Evolutionary conservation across 305 asterid species (phyloP).

Genomic region (Solanum aculeatissimum): DNA sequence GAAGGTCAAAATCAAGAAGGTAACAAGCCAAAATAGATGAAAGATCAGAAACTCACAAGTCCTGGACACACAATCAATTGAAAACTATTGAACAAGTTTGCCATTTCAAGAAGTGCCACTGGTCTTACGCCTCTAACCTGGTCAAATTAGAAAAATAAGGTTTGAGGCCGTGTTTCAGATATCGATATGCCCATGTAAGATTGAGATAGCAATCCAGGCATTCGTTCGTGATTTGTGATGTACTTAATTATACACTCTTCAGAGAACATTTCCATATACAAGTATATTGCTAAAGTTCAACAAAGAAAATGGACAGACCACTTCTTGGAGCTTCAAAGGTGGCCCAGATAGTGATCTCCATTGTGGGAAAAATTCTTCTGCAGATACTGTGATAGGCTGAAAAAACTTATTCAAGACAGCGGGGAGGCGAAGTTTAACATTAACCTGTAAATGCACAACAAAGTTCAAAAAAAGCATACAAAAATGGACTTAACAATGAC

Average conservation of each 20-base stretch:
- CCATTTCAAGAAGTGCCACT: conserved; percentile 81
- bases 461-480: neutral
- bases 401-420: conserved; percentile 83
- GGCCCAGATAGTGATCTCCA: conserved; percentile 99
- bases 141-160: conserved; percentile 9
- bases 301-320: conserved; percentile 37
- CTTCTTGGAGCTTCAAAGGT: conserved; percentile 98
- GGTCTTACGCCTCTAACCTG: conserved; percentile 98
- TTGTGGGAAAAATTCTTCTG: conserved; percentile 94
- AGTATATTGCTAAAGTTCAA: neutral
- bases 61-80: conserved; percentile 79
- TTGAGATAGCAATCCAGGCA: neutral
- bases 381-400: conserved; percentile 76
- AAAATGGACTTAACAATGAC: neutral
- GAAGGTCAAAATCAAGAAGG: conserved; percentile 8
- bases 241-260: neutral
- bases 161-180: neutral
- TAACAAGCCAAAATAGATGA: conserved; percentile 4
- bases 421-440: conserved; percentile 92
- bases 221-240: neutral
- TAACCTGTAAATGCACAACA: conserved; percentile 45
- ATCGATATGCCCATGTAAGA: neutral
- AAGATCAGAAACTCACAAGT: conserved; percentile 51
- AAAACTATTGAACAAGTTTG: conserved; percentile 59
- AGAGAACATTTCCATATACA: neutral